phyloP scores from a whole-genome alignment of 2,329 filamentous ascomycete species.

The Myriosclerotinia curreyana region DNA sequence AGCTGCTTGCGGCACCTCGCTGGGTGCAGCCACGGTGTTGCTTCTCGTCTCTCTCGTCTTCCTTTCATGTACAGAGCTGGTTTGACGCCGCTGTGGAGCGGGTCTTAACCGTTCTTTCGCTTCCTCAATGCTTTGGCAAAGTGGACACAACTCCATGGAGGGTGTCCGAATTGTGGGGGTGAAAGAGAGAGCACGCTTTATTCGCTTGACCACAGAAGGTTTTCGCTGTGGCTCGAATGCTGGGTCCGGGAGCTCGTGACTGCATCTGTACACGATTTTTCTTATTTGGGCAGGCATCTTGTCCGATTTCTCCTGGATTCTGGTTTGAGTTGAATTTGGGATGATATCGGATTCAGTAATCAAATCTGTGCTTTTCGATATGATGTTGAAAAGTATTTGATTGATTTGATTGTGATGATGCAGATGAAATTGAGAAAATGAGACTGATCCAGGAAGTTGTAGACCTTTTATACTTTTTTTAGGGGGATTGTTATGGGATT shows the following conservation, averaged over 20 bases:
- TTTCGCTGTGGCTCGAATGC: neutral
- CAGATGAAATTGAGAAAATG: neutral
- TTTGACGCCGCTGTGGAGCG: too few species aligned
- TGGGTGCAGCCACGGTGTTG: neutral
- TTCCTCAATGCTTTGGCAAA: neutral
- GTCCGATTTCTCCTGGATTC: neutral
- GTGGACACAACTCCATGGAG: neutral
- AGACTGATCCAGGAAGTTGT: accelerated
- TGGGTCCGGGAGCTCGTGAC: neutral
- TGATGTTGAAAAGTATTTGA: neutral
- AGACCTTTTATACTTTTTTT: neutral
- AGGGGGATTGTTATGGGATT: neutral
- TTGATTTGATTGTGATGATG: too few species aligned
- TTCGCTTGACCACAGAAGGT: neutral
- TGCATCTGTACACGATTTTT: neutral
- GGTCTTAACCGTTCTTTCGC: neutral
- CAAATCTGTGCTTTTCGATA: neutral
- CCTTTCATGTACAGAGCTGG: accelerated
- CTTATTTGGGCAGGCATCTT: neutral
- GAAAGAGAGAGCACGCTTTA: neutral
- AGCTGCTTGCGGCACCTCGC: too few species aligned
- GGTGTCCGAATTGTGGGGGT: neutral
- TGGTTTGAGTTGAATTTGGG: neutral
- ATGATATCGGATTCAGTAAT: neutral
- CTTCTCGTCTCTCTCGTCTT: neutral